phyloP scores from a whole-genome alignment of 2,329 filamentous ascomycete genomes.

The Phyllosticta citrichinensis region DNA sequence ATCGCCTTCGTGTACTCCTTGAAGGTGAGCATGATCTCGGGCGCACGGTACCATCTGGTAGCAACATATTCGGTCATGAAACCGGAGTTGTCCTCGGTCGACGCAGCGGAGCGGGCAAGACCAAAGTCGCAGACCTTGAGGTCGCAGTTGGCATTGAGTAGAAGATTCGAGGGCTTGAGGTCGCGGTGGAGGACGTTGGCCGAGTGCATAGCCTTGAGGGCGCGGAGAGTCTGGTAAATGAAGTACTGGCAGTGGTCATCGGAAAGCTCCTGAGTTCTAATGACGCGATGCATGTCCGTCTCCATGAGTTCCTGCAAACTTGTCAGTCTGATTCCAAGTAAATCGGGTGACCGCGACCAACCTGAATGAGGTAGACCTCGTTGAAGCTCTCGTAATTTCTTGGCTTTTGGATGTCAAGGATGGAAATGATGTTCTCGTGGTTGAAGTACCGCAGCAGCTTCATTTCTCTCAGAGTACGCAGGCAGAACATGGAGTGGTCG shows the following conservation, averaged over 20 bases:
- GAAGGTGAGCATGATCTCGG: constrained; percentile 99
- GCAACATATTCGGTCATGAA: constrained; percentile 99
- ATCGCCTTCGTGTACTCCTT: constrained; percentile 99
- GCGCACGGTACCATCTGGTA: constrained; percentile 96
- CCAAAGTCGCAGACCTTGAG: constrained; percentile 99
- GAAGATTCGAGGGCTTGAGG: constrained; percentile 91
- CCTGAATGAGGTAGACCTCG: constrained; percentile 97
- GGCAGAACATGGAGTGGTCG: constrained; percentile 97
- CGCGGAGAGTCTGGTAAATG: constrained; percentile 97
- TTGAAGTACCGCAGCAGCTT: constrained; percentile 98
- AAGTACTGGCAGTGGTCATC: constrained; percentile 99
- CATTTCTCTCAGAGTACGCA: constrained; percentile 96
- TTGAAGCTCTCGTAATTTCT: constrained; percentile 92
- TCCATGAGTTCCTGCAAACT: constrained; percentile 85
- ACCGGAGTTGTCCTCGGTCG: constrained; percentile 97
- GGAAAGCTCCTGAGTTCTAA: constrained; percentile 94
- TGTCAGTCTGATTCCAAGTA: constrained; percentile 12
- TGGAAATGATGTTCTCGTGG: constrained; percentile 99
- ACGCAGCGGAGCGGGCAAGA: constrained; percentile 87
- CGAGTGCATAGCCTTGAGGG: constrained; percentile 98
- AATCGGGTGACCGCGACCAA: constrained; percentile 26
- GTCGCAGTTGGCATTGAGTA: constrained; percentile 97
- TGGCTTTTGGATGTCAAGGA: constrained; percentile 97
- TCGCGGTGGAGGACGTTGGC: constrained; percentile 96
- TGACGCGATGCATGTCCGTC: constrained; percentile 98